Base-by-base conservation (phyloP, 2,329 filamentous ascomycete genomes). In the Arthrobotrys sphaeroides region DNA sequence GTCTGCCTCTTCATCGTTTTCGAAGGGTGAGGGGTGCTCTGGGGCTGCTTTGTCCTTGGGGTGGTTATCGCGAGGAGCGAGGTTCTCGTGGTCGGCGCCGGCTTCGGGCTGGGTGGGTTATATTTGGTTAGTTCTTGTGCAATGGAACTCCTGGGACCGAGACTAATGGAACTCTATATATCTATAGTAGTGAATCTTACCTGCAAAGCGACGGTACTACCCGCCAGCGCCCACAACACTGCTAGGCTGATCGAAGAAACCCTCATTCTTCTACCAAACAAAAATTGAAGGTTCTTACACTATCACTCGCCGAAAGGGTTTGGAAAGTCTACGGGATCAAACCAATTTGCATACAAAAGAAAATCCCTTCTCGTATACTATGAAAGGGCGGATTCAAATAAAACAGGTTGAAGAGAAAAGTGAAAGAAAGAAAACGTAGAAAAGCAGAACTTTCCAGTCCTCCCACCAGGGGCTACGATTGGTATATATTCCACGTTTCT, bases 231-330 rank as follows among this genome's bases (percentile, higher is more conserved):
- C 55, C 55, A 70, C 4, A 70, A 33, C 16, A 62, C 33, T 28
- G 20, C 55, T 24, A 62, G 6, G 13, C 43, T 22, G 12, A 70
- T 22, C 49, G 45, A 45, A 61, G 28, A 49, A 16, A 42, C 18
- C 26, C 13, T 62, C 66, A 70, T 70, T 12, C 16, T 38, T 24
- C 36, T 57, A 68, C 16, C 38, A 68, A 59, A n/a, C n/a, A 68
- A 2, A 6, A 18, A 24, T 40, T 7, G 10, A 12, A 38, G 9
- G n/a, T 12, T 31, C 20, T 12, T 16, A 53, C 31, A 24, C 5
- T 55, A 7, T 7, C 4, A 9, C n/a, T n/a, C n/a, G n/a, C n/a
- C n/a, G n/a, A n/a, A n/a, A n/a, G n/a, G n/a, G n/a, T n/a, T n/a
- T n/a, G n/a, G n/a, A n/a, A n/a, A n/a, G n/a, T n/a, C n/a, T n/a